Evolutionary conservation across 257 asterid species (phyloP), one percentile per base, ranked within the genome.

Genomic region (Orobanche coerulescens): DNA sequence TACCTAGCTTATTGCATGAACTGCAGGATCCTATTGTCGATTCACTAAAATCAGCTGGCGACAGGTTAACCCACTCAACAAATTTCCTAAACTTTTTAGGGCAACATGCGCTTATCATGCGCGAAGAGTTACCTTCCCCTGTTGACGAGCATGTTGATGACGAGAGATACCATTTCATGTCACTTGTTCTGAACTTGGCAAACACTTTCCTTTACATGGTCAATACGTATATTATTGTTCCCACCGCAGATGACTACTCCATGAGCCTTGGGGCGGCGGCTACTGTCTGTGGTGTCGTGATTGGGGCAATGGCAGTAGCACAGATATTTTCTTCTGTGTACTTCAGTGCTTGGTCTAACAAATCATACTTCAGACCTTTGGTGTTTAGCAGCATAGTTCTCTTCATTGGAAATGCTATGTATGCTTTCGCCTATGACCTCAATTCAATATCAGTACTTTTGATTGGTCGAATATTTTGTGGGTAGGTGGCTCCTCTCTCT

Each of bases 321-420:
- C 99, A 93, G 70, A 71, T 93, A 70, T 93, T 93, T 73, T 90
- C 99, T 52, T 93, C 99, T 11, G 97, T 93, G 72, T 93, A 93
- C 76, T 93, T 93, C 82, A 89, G 99, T 67, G 96, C 99, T 66
- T 93, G 99, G 99, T 93, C 99, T 39, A 93, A 93, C 71, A 93
- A 72, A 73, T 89, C 97, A 9, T 93, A 93, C 83, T 83, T 77
- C 76, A 93, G 55, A 68, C 99, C 99, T 33, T 75, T 93, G 86
- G 62, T 93, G 49, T 93, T 93, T 61, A 93, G 99, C 91, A 89
- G 97, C 76, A 62, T 93, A 30, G 86, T 81, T 71, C 95, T 93
- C 30, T 67, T 78, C 64, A 46, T 82, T 51, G 97, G 97, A 31
- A 93, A 93, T 39, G 64, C 40, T 63, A 71, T 93, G 90, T 90